phyloP scores from a whole-genome alignment of 495 filamentous ascomycete species.

The Cryomyces antarcticus region DNA sequence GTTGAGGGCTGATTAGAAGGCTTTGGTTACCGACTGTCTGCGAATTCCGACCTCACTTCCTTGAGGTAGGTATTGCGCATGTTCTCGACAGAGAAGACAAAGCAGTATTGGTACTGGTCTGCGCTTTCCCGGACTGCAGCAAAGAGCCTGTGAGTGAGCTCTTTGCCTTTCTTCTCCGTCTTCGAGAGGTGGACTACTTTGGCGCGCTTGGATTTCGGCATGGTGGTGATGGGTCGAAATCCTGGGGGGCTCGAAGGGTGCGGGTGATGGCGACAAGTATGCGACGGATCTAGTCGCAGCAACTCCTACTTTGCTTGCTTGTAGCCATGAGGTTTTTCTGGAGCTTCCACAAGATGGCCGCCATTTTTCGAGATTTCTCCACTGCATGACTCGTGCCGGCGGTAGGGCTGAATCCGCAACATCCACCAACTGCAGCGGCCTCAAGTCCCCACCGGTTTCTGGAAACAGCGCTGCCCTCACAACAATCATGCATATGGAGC shows the following conservation, averaged over 20 bases:
- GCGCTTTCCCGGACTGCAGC: slow-evolving; percentile 70
- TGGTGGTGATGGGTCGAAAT: slow-evolving; percentile 23
- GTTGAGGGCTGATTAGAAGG: slow-evolving; percentile 20
- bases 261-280: too few species aligned
- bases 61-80: slow-evolving; percentile 98
- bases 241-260: too few species aligned
- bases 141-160: slow-evolving; percentile 74
- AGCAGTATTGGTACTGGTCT: slow-evolving; percentile 70
- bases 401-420: too few species aligned
- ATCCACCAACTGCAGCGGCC: too few species aligned
- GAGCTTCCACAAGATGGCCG: too few species aligned
- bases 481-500: background rate
- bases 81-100: slow-evolving; percentile 87
- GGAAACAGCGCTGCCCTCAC: too few species aligned
- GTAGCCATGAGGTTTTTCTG: too few species aligned
- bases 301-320: too few species aligned
- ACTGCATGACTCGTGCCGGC: too few species aligned
- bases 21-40: slow-evolving; percentile 42
- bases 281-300: too few species aligned
- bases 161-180: slow-evolving; percentile 79
- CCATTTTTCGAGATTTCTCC: too few species aligned
- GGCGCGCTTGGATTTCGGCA: slow-evolving; percentile 92
- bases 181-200: slow-evolving; percentile 75
- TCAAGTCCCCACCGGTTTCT: too few species aligned
- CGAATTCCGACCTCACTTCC: slow-evolving; percentile 64